Percentiles rank a stretch among this genome's conserved stretches.
These are phyloP conservation scores for Tulasnella sp. DNA, from an alignment of 768 basidiomycete genomes.

Conservation along the genomic window DNA sequence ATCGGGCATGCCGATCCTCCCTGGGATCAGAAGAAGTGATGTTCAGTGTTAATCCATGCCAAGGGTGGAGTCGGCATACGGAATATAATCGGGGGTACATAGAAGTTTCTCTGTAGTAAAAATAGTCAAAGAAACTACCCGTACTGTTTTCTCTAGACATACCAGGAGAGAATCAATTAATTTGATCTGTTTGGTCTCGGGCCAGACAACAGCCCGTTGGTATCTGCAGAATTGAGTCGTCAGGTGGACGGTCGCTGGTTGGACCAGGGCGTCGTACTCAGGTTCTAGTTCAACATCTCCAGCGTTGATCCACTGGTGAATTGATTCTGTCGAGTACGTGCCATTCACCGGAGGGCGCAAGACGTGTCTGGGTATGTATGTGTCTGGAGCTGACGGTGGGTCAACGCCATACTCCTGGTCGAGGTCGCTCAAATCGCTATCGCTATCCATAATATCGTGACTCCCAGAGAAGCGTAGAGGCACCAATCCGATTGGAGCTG, in stretches of 20 bases:
- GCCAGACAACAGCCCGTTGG: constrained; percentile 55
- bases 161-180: constrained; percentile 61
- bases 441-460: background rate
- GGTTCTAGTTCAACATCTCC: constrained; percentile 10
- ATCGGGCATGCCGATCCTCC: constrained; percentile 22
- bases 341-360: constrained; percentile 2
- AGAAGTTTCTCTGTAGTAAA: constrained; percentile 38
- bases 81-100: constrained; percentile 69
- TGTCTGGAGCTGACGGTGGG: background rate
- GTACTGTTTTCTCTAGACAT: background rate
- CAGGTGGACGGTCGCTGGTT: background rate
- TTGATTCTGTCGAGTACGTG: background rate
- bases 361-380: background rate
- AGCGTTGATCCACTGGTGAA: constrained; percentile 8
- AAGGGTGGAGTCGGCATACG: constrained; percentile 29
- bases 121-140: background rate
- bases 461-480: no score
- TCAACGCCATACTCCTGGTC: background rate
- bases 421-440: constrained; percentile 7
- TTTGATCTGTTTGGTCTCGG: constrained; percentile 57
- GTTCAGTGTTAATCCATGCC: constrained; percentile 25
- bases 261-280: background rate
- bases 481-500: no score
- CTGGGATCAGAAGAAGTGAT: constrained; percentile 33
- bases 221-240: background rate